Evolutionary conservation across 78 protist genomes (phyloP).

Genomic region (Dictyostelium citrinum): DNA sequence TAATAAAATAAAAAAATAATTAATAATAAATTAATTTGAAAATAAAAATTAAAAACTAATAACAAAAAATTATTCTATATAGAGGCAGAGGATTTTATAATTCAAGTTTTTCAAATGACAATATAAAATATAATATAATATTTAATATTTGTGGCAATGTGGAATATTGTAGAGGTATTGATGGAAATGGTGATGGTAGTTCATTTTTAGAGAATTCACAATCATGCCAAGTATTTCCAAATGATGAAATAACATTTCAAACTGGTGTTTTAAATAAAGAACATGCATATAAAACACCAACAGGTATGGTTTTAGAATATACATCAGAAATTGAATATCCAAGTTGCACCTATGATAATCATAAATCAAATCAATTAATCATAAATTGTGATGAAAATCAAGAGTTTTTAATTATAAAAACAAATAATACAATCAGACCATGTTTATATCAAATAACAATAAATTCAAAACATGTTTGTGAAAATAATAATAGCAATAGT

Average conservation of each 20-base stretch:
- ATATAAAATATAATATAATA: not conserved
- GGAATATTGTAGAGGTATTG: not conserved
- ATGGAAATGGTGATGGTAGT: not conserved
- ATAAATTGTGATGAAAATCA: not conserved
- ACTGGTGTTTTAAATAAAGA: not conserved
- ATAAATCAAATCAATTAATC: not conserved
- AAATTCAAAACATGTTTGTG: not conserved
- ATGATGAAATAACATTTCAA: not conserved
- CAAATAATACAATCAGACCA: not conserved
- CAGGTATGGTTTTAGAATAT: not conserved
- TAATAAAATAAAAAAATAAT: too few species aligned
- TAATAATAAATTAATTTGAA: too few species aligned
- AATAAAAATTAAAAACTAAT: too few species aligned
- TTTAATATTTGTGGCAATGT: conserved; percentile 2
- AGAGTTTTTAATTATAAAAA: not conserved
- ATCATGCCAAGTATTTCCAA: not conserved
- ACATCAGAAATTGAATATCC: not conserved
- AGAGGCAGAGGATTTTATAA: not conserved
- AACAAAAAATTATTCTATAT: not conserved
- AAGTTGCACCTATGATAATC: not conserved
- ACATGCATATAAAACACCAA: not conserved
- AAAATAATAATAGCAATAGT: not conserved
- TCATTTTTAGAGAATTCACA: not conserved
- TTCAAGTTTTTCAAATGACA: not conserved
- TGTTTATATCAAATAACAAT: not conserved